Base-by-base conservation (phyloP, 768 basidiomycete species). In the Exidia glandulosa region DNA sequence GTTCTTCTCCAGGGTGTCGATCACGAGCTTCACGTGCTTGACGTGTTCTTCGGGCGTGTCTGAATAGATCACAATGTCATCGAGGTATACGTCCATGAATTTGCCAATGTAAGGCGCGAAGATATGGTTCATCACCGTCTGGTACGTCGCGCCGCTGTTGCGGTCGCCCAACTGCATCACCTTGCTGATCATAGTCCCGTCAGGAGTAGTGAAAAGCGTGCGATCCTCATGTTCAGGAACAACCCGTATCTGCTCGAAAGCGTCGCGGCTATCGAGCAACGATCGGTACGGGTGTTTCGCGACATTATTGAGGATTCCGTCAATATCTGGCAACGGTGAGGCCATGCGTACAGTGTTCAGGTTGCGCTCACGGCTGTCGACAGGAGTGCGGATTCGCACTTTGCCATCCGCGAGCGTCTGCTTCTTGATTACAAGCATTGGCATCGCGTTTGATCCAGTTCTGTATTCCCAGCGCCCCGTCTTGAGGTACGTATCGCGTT, bases 61-160 rank as follows among this genome's bases (percentile, higher is more conserved):
- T 1, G 73, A 74, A 57, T 69, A 74, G 27, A 75, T 63, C 2
- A 74, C 58, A 23, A 77, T 68, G 34, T 73, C 69, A 56, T 75
- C 71, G 1, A 74, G 65, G 59, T 74, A 75, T 0, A 72, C 68
- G 55, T 74, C 69, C 66, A 75, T 69, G 60, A 68, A 73, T 0
- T 66, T 63, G 0, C 70, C 69, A 6, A 75, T 67, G 57, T 65
- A 68, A 1, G 64, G 60, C 1, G 58, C 62, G 52, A 75, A 74
- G 1, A 78, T 66, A 56, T 77, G 67, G 58, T 77, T 77, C 74
- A 79, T 79, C 0, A 78, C 55, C 0, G 74, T 63, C 61, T 79
- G 77, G 65, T 74, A 77, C 0, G 76, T 79, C 0, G 77, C 77
- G 0, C 67, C 66, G 0, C 64, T 69, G 57, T 73, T 73, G 56